These are phyloP conservation scores for Phytophthora lateralis DNA, from an alignment of 352 stramenopile genomes.

Conservation along the genomic window DNA sequence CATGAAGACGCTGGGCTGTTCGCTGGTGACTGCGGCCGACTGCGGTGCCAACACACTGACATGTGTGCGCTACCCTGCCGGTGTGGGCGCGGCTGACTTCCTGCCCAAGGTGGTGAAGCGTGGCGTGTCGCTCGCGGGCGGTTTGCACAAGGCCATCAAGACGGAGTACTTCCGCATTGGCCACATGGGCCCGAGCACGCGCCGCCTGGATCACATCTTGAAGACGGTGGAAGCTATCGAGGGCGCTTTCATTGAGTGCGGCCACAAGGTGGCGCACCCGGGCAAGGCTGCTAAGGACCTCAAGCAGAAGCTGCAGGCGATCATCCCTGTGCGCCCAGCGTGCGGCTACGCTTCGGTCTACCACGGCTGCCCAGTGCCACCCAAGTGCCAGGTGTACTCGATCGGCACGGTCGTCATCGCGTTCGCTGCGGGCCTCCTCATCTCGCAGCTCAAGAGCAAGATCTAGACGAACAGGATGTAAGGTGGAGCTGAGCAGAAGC, in stretches of 20 bases:
- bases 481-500: neutral
- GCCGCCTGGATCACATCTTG: constrained; percentile 73
- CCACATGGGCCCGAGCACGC: constrained; percentile 83
- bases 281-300: constrained; percentile 58
- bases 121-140: constrained; percentile 74
- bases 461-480: constrained; percentile 25
- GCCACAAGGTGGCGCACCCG: constrained; percentile 61
- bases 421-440: constrained; percentile 63
- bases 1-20: constrained; percentile 66
- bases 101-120: constrained; percentile 74
- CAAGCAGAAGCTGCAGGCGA: constrained; percentile 57
- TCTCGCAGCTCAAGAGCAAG: constrained; percentile 63
- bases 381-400: constrained; percentile 74
- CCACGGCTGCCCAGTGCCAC: constrained; percentile 68
- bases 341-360: constrained; percentile 48
- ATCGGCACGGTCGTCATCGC: constrained; percentile 60
- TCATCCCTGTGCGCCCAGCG: constrained; percentile 56
- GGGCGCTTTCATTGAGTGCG: constrained; percentile 70
- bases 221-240: constrained; percentile 80
- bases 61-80: constrained; percentile 74
- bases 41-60: constrained; percentile 72
- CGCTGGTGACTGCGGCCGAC: constrained; percentile 56
- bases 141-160: constrained; percentile 84
- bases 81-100: constrained; percentile 68
- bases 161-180: constrained; percentile 87